Base-by-base conservation (phyloP, 1,284 basidiomycete genomes). In the Heimioporus retisporus region DNA sequence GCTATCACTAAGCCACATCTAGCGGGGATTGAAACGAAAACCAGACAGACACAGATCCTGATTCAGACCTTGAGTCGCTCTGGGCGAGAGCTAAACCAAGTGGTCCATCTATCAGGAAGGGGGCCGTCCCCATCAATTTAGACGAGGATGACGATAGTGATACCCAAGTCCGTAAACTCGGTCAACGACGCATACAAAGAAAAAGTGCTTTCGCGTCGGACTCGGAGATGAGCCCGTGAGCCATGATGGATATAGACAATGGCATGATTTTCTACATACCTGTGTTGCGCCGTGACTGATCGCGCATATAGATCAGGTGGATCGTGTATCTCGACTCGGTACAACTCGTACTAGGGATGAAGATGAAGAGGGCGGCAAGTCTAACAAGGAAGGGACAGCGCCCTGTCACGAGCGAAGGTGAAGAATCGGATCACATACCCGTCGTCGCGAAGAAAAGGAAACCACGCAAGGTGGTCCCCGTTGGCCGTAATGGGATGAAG, bases 161-260 rank as follows among this genome's bases (percentile, higher is more conserved):
- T 73, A 58, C 59, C 48, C 63, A 54, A 7, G 58, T 76, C 16
- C 68, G 72, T 23, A 69, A 63, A 56, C 59, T 65, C 10, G 69
- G 75, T 13, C 61, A 25, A 23, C 75, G 73, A 56, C 76, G 74
- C 23, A 56, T 21, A 5, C 75, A 64, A 57, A 62, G 58, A 65
- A 74, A 63, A 65, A 65, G 61, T 54, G 59, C 57, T 40, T 31
- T 64, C 23, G 70, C 70, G 21, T 76, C 77, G 8, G 78, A 82
- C 42, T 76, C 75, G 3, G 81, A 84, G 69, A 77, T 71, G 67
- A 88, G 87, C 58, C 75, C 89, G 42, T 80, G 80, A 55, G 89
- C 86, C 16, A 86, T 93, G 83, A 93, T 93, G 92, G 92, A 94
- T 64, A 84, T 93, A 62, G 90, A 92, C 68, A 91, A 94, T 74